Base-by-base conservation (phyloP, 2,329 filamentous ascomycete genomes). In the Aspergillus carbonarius region DNA sequence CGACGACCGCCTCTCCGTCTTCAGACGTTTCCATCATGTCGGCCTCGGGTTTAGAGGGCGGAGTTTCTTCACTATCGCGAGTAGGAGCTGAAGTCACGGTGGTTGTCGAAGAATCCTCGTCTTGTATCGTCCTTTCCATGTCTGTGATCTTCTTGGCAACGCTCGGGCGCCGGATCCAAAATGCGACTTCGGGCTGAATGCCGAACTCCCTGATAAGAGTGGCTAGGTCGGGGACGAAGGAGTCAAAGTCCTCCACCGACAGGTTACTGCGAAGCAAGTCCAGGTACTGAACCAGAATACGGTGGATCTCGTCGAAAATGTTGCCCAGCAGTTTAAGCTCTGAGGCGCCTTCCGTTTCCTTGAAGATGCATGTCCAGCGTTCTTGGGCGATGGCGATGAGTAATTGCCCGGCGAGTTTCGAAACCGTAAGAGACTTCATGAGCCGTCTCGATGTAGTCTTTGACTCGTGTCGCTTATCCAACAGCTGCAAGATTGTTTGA, bases 311-410 rank as follows among this genome's bases (percentile, higher is more conserved):
- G 71, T 99, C 95, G 54, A 96, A 85, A 64, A 96, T 88, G 53
- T 92, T 92, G 2, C 91, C 90, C 12, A 98, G 79, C 44, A 93
- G 88, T 74, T 99, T 99, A 72, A 97, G 87, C 61, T 96, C 92
- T 0, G 90, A 88, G 58, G 89, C 85, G 7, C 62, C 63, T 48
- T 73, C 70, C 35, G 92, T 86, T 6, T 89, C 84, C 40, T 87
- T 87, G 75, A 89, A 96, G 23, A 95, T 85, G 61, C 92, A 95
- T n/a, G 89, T 87, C 70, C 96, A 88, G 48, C 92, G 87, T 74
- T 96, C 92, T 70, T 97, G 93, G 0, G 93, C 91, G 66, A 99
- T 88, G 46, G 92, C 89, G 66, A 98, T 85, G n/a, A 99, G 83
- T 2, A 98, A 82, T 60, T 91, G 89, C 1, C 90, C 89, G 23